Evolutionary conservation across 208 protist species (phyloP).

Genomic region (Crithidia bombi): DNA sequence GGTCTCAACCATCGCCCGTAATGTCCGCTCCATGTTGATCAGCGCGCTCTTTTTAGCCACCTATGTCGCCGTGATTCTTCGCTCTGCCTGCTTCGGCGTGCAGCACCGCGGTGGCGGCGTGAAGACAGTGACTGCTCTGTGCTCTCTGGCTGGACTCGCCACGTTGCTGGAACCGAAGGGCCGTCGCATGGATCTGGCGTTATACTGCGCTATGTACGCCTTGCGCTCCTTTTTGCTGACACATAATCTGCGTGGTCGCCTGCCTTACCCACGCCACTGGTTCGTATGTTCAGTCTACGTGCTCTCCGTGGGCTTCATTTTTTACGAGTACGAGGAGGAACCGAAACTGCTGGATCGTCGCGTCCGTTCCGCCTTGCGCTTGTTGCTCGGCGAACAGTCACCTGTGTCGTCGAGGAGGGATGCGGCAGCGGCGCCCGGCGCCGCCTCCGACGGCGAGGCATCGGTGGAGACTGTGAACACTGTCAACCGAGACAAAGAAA

Average conservation of each 20-base stretch:
- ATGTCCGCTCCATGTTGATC: slow-evolving; percentile 58
- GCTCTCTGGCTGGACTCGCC: slow-evolving; percentile 62
- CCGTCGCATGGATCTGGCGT: slow-evolving; percentile 80
- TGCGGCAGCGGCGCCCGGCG: slow-evolving; percentile 3
- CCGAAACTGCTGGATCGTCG: slow-evolving; percentile 62
- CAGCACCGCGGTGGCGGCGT: slow-evolving; percentile 62
- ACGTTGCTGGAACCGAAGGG: slow-evolving; percentile 85
- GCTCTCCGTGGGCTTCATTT: slow-evolving; percentile 71
- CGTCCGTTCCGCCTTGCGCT: slow-evolving; percentile 51
- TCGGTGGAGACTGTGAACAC: slow-evolving; percentile 1
- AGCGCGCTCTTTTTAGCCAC: slow-evolving; percentile 82
- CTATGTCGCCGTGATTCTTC: slow-evolving; percentile 70
- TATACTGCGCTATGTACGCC: slow-evolving; percentile 84
- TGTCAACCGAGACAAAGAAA: slow-evolving; percentile 22
- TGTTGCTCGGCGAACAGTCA: slow-evolving; percentile 59
- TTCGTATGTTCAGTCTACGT: slow-evolving; percentile 78
- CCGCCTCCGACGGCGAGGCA: slow-evolving; percentile 11
- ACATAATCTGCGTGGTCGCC: slow-evolving; percentile 70
- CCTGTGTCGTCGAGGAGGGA: slow-evolving; percentile 6
- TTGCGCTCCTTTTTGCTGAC: slow-evolving; percentile 81
- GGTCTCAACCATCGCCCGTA: slow-evolving; percentile 42
- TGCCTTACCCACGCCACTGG: slow-evolving; percentile 79
- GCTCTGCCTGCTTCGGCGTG: slow-evolving; percentile 63
- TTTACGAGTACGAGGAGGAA: slow-evolving; percentile 83
- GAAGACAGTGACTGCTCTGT: slow-evolving; percentile 46